Base-by-base conservation (phyloP, 148 eudicot species). In the Salicornia ramosissima region DNA sequence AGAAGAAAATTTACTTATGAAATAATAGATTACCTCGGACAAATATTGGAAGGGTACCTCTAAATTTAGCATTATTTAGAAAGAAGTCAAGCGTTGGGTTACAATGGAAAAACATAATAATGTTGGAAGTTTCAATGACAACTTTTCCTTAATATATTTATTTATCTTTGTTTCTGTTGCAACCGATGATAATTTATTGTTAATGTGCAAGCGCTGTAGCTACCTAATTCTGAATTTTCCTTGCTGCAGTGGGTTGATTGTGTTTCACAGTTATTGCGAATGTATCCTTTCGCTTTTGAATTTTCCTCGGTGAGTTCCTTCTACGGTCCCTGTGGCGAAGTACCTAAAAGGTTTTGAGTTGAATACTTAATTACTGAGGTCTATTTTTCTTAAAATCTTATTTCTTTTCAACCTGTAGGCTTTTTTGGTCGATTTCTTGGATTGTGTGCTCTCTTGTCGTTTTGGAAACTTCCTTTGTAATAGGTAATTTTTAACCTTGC, bases 391-490 rank as follows among this genome's bases (percentile, higher is more conserved):
- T n/a, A n/a, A n/a, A n/a, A n/a, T 34, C 65, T 30, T 2, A 62
- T 63, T 51, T 57, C 22, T n/a, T 51, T 54, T 51, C 45, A 68
- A 36, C 55, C 46, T n/a, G n/a, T 80, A 95, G 99, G 81, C 74
- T 61, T 95, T 89, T 79, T 70, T 95, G 76, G 99, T 89, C 68
- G 99, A 95, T 80, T 85, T 95, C 55, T 61, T 95, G 85, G 99
- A 95, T 61, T 73, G 74, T 74, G 83, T 89, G 81, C 88, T 89
- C 59, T 91, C 99, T 50, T 91, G 93, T 74, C 97, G 97, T 70
- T 95, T 95, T 65, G 97, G 91, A 29, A 95, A 95, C 84, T 95
- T 95, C 82, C 83, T 95, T 71, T 95, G 99, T 85, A 95, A 95
- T 74, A 88, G 93, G 99, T 94, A 83, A 39, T 24, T 42, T 67